Conservation (phyloP, 495 filamentous ascomycete genomes). For the Cercophora sp. region DNA sequence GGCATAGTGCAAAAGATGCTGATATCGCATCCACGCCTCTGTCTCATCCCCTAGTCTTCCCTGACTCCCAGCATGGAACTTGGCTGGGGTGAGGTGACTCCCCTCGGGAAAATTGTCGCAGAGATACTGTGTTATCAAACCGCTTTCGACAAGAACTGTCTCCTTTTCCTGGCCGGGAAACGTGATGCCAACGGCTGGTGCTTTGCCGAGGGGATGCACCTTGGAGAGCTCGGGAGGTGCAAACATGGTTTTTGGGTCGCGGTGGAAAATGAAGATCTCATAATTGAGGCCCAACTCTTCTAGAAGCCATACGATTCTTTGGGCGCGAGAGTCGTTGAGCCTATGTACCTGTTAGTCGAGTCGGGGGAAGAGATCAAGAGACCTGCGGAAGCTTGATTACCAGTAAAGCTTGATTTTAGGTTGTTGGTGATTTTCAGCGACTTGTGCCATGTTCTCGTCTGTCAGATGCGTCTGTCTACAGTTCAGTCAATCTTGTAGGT, state of each 20-base stretch:
- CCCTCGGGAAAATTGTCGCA: conserved; percentile 59
- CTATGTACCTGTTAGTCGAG: conserved; percentile 31
- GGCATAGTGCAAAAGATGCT: conserved; percentile 76
- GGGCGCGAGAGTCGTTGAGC: conserved; percentile 74
- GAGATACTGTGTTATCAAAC: conserved; percentile 75
- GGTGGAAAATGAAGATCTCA: conserved; percentile 70
- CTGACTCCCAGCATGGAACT: conserved; percentile 55
- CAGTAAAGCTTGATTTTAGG: conserved; percentile 2
- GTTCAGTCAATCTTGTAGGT: background rate
- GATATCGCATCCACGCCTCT: conserved; percentile 70
- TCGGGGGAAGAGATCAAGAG: background rate
- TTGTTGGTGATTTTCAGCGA: background rate
- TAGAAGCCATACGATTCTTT: conserved; percentile 85
- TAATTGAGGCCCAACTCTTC: conserved; percentile 79
- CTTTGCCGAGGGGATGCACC: conserved; percentile 82
- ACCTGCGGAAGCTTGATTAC: no score
- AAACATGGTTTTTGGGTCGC: conserved; percentile 46
- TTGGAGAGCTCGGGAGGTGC: conserved; percentile 71
- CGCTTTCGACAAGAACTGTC: conserved; percentile 74
- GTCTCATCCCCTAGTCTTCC: conserved; percentile 62
- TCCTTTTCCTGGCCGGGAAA: conserved; percentile 24
- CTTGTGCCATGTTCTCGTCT: background rate
- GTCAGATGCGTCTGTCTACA: no score
- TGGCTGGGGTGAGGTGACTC: conserved; percentile 57
- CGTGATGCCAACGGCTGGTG: conserved; percentile 64